These are phyloP conservation scores for Triticum turgidum DNA, from an alignment of 176 grass and related monocot species.

Conservation along the genomic window DNA sequence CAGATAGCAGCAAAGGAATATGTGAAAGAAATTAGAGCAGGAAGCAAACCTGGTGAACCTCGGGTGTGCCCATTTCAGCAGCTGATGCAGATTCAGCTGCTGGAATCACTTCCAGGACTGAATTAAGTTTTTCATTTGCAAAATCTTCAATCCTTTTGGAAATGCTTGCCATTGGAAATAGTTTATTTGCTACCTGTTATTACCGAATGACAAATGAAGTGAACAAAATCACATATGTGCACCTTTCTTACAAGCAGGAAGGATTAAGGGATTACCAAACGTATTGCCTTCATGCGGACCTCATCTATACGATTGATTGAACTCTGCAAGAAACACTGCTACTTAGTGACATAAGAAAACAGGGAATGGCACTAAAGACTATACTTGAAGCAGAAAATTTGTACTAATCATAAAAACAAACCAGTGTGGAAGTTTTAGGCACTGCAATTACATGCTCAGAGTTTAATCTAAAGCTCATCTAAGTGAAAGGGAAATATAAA, in stretches of 20 bases:
- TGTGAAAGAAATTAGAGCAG: constrained; percentile 24
- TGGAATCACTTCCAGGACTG: constrained; percentile 55
- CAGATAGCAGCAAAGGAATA: constrained; percentile 11
- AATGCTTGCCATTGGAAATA: constrained; percentile 86
- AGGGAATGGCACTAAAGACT: constrained; percentile 19
- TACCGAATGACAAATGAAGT: constrained; percentile 25
- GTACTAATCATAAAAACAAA: neutral
- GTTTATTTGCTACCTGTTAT: constrained; percentile 91
- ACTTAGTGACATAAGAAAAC: constrained; percentile 32
- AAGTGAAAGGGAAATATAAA: constrained; percentile 21
- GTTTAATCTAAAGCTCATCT: neutral
- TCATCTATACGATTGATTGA: constrained; percentile 78
- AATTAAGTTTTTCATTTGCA: constrained; percentile 81
- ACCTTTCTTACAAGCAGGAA: constrained; percentile 10
- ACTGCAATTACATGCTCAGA: constrained; percentile 10
- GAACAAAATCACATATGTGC: constrained; percentile 18
- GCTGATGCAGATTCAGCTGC: constrained; percentile 29
- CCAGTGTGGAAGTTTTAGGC: constrained; percentile 12
- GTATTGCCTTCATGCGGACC: constrained; percentile 96
- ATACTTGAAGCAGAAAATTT: constrained; percentile 18
- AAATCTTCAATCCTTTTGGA: constrained; percentile 90
- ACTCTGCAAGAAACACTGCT: constrained; percentile 58
- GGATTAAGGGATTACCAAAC: constrained; percentile 61
- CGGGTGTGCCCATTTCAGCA: constrained; percentile 40
- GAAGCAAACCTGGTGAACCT: constrained; percentile 49